phyloP scores from a whole-genome alignment of 2,329 filamentous ascomycete genomes.

The Orbilia javanica region DNA sequence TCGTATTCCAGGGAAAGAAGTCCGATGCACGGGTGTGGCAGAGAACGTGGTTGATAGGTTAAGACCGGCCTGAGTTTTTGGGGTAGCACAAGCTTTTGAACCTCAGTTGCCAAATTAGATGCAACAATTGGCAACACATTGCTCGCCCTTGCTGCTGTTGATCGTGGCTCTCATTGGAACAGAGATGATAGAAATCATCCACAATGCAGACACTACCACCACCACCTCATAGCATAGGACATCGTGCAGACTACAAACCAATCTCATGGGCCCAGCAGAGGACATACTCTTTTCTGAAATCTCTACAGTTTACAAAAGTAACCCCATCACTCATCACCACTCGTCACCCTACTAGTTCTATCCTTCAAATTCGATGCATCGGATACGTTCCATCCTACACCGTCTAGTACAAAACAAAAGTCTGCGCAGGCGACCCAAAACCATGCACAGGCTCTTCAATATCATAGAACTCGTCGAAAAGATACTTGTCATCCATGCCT shows the following conservation, averaged over 20 bases:
- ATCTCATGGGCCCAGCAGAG: too few relatives aligned
- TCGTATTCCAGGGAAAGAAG: background rate
- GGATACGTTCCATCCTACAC: background rate
- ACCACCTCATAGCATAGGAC: too few relatives aligned
- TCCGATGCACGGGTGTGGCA: background rate
- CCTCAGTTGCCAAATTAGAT: conserved; percentile 14
- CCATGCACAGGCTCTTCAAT: background rate
- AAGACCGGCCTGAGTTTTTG: conserved; percentile 2
- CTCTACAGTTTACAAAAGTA: background rate
- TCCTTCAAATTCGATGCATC: background rate
- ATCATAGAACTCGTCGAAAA: background rate
- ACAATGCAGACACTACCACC: too few relatives aligned
- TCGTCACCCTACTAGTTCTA: background rate
- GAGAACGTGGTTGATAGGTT: conserved; percentile 6
- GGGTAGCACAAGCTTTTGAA: conserved; percentile 27
- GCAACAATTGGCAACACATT: conserved; percentile 34
- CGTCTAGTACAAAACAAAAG: background rate
- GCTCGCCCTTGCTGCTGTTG: background rate
- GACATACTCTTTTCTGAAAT: background rate
- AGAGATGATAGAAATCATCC: too few relatives aligned
- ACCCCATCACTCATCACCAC: background rate
- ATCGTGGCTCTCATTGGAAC: background rate
- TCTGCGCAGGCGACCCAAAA: background rate
- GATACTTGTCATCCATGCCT: background rate
- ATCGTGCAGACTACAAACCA: too few relatives aligned